Evolutionary conservation across 1,139 yeast genomes (phyloP), one percentile per base, ranked within the genome.

Genomic region (Pichia sp.): DNA sequence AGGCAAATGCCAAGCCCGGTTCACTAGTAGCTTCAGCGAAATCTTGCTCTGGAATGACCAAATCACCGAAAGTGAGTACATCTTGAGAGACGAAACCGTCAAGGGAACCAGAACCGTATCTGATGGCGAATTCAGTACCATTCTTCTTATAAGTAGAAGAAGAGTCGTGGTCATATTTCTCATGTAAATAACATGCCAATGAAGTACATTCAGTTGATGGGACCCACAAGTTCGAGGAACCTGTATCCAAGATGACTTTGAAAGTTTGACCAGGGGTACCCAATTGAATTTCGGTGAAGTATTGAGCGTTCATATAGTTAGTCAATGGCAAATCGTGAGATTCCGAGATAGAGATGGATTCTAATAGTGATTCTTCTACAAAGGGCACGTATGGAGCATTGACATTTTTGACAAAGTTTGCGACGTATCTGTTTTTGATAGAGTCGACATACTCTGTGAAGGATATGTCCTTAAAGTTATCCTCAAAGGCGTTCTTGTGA

Each of bases 1-100:
- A 91, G 38, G 97, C 97, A 66, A 91, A 91, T 0, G 97, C 94
- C 52, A 91, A 73, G 38, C 98, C 98, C 25, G 98, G 97, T 67
- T 91, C 98, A 49, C 76, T 75, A 42, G 98, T 91, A 43, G 96
- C 91, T 69, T 91, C 98, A 42, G 94, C 97, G 59, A 91, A 91
- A 58, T 81, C 93, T 66, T 88, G 97, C 47, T 80, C 65, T 46
- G 87, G 82, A 55, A 91, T 86, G 37, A 69, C 65, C 64, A 91
- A 74, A 56, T 83, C 95, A 38, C 96, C 97, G 47, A 91, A 65
- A 44, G 72, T 65, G 49, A 91, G 64, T 30, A 77, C 67, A 59
- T 91, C 98, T 57, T 81, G 81, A 30, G 96, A 87, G 34, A 88
- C 78, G 60, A 73, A 88, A 37, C 98, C 98, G 57, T 84, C 86